Conservation (phyloP, 352 stramenopile genomes). For the Phytophthora pseudosyringae region DNA sequence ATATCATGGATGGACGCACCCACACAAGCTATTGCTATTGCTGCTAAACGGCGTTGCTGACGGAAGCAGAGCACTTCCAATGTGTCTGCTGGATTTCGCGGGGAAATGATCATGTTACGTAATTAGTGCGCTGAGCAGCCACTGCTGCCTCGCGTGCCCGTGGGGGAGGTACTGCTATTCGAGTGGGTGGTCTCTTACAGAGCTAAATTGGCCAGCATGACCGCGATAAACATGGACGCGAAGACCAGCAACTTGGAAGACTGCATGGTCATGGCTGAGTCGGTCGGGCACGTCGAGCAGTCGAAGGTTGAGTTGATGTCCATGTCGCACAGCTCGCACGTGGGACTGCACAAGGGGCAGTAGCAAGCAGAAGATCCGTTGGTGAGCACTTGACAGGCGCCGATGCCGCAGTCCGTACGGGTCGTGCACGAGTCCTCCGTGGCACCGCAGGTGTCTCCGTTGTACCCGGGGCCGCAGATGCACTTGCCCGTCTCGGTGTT, state of each 20-base stretch:
- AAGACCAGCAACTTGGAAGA: slow-evolving; percentile 51
- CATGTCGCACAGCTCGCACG: slow-evolving; percentile 49
- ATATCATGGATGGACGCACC: too few relatives aligned
- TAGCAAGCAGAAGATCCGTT: slow-evolving; percentile 58
- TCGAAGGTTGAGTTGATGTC: slow-evolving; percentile 40
- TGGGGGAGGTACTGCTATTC: slow-evolving; percentile 32
- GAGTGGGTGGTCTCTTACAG: slow-evolving; percentile 35
- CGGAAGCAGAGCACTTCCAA: too few relatives aligned
- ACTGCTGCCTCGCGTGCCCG: not conserved
- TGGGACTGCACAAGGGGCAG: slow-evolving; percentile 46
- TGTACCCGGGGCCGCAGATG: slow-evolving; percentile 54
- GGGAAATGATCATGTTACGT: slow-evolving; percentile 33
- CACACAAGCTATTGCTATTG: too few relatives aligned
- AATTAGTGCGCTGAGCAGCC: slow-evolving; percentile 27
- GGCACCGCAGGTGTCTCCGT: slow-evolving; percentile 55
- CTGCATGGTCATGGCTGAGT: slow-evolving; percentile 29
- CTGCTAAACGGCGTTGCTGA: too few relatives aligned
- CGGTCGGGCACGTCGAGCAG: slow-evolving; percentile 46
- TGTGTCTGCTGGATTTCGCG: not conserved
- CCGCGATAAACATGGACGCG: slow-evolving; percentile 37
- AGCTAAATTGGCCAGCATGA: slow-evolving; percentile 47
- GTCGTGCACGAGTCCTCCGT: slow-evolving; percentile 56
- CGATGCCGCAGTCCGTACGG: slow-evolving; percentile 49
- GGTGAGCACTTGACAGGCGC: slow-evolving; percentile 47
- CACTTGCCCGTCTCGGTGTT: slow-evolving; percentile 62